These are phyloP conservation scores for Sporisorium scitamineum DNA, from an alignment of 1,284 basidiomycete species.

Conservation along the genomic window DNA sequence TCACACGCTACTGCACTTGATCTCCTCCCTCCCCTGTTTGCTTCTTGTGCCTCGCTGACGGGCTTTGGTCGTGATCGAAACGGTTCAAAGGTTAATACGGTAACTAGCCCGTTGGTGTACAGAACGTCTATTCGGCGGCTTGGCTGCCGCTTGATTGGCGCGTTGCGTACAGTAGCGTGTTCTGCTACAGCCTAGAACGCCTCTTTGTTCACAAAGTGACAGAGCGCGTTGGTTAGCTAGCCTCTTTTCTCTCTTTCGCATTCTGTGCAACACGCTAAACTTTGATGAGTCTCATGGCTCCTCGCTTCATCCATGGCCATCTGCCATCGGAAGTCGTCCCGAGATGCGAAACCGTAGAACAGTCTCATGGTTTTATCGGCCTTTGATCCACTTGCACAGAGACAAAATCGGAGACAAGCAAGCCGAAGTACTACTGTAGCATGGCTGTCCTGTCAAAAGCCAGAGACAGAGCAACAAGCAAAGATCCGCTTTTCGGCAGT, in stretches of 20 bases:
- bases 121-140: background rate
- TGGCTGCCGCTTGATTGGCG: background rate
- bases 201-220: background rate
- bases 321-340: background rate
- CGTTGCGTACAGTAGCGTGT: constrained; percentile 3
- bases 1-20: constrained; percentile 3
- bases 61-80: background rate
- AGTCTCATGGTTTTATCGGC: background rate
- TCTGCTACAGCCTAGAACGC: background rate
- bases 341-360: background rate
- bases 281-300: background rate
- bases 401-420: background rate
- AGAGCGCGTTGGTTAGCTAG: background rate
- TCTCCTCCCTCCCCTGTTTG: background rate
- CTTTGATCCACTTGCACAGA: too few species aligned
- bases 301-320: background rate
- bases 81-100: background rate
- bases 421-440: background rate
- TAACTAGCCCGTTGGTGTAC: background rate
- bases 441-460: background rate
- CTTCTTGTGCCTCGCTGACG: background rate
- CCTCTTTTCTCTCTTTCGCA: background rate
- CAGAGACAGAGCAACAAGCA: background rate
- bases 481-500: background rate
- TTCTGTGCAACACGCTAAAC: background rate